phyloP scores from a whole-genome alignment of 805 yeast species.

The Zygoascus tannicola region DNA sequence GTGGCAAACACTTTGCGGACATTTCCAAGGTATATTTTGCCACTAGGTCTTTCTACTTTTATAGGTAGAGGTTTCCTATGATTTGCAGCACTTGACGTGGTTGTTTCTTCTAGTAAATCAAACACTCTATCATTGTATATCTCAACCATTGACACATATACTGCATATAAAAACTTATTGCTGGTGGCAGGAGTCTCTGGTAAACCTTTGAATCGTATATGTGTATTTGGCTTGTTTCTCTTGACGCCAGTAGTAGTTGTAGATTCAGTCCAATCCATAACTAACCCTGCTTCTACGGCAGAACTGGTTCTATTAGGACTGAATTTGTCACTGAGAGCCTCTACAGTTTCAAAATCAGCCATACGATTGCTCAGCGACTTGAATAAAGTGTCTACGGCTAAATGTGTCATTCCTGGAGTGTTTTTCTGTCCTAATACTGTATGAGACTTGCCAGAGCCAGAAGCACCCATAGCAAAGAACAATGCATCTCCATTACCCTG shows the following conservation, averaged over 20 bases:
- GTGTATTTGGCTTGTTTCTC: too few species aligned
- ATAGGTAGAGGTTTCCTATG: constrained; percentile 16
- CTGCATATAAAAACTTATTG: constrained; percentile 22
- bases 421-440: constrained; percentile 23
- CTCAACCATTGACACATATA: constrained; percentile 46
- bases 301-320: constrained; percentile 12
- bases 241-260: not conserved
- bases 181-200: not conserved
- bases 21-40: constrained; percentile 37
- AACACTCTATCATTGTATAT: constrained; percentile 39
- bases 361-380: constrained; percentile 21
- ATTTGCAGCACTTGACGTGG: constrained; percentile 1
- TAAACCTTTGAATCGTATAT: not conserved
- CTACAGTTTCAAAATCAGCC: constrained; percentile 18
- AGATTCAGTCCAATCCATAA: constrained; percentile 17
- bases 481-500: constrained; percentile 32
- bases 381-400: constrained; percentile 30
- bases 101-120: constrained; percentile 29
- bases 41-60: constrained; percentile 35
- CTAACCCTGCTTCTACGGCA: constrained; percentile 18
- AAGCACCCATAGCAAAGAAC: constrained; percentile 44
- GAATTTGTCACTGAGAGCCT: constrained; percentile 13
- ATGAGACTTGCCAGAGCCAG: constrained; percentile 41
- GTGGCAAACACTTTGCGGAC: constrained; percentile 34
- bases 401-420: constrained; percentile 32